These are phyloP conservation scores for Heimioporus sp. DNA, from an alignment of 768 basidiomycete genomes.

Conservation along the genomic window DNA sequence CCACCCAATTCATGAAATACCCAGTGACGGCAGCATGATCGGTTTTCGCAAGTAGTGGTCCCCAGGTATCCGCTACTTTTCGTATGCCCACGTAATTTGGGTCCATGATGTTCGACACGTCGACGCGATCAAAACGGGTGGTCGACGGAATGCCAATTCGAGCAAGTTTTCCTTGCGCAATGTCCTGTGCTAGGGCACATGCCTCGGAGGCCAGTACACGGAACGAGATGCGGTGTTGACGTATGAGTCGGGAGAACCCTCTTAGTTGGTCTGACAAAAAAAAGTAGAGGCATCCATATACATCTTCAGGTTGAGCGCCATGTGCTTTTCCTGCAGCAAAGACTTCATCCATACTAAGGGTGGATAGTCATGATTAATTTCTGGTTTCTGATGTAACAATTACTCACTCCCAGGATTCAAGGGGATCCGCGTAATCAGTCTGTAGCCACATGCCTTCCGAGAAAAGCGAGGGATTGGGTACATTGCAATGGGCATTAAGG, in stretches of 20 bases:
- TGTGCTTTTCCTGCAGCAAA: constrained; percentile 36
- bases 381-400: neutral
- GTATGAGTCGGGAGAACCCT: constrained; percentile 35
- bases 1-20: constrained; percentile 51
- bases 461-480: constrained; percentile 47
- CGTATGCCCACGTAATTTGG: constrained; percentile 39
- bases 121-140: constrained; percentile 43
- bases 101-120: constrained; percentile 50
- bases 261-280: constrained; percentile 40
- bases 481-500: constrained; percentile 37
- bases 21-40: constrained; percentile 35
- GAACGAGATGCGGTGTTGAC: constrained; percentile 33
- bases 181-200: constrained; percentile 37
- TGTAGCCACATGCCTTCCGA: constrained; percentile 45
- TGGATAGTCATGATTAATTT: neutral
- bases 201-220: constrained; percentile 38
- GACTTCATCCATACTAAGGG: constrained; percentile 39
- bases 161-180: constrained; percentile 20
- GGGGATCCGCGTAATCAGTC: constrained; percentile 40
- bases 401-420: constrained; percentile 50
- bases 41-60: constrained; percentile 34
- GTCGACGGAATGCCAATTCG: constrained; percentile 20
- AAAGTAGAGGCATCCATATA: constrained; percentile 52
- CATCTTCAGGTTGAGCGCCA: constrained; percentile 41
- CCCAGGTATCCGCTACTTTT: constrained; percentile 36